Base-by-base conservation (phyloP, 495 filamentous ascomycete genomes). In the Penicillium egyptiacum region DNA sequence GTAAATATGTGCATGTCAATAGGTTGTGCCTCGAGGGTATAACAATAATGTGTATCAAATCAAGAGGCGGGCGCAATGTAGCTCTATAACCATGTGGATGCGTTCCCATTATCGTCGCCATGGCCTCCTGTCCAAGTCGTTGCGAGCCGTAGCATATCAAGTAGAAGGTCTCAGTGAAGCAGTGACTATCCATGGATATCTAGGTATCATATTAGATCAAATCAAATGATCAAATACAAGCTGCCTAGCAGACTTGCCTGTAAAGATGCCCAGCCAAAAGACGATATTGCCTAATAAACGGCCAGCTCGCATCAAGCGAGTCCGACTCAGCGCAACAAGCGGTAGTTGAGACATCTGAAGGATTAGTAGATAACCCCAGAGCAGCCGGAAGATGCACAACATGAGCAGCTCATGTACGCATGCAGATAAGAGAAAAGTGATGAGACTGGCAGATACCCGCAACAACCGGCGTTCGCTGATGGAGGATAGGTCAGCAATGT, bases 351-450 rank as follows among this genome's bases (percentile, higher is more conserved):
- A 62, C 86, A 91, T 85, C 74, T 91, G 88, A 62, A 86, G 65
- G 25, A 82, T 68, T 9, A 91, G 76, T 58, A 92, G 66, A 61
- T 91, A 90, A 6, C 88, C 88, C 33, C 88, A 75, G 23, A 91
- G 79, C 60, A 89, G 88, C 71, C 85, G 86, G 64, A 91, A 91
- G 53, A 91, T 81, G 51, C 86, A 85, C 74, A 84, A 83, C 88
- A 91, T 91, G 58, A 90, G 58, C 75, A 90, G 73, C 68, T 91
- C 88, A 61, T 91, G 88, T 20, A 89, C 81, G 56, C 83, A 79
- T 2, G 88, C 86, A 14, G 77, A 82, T 12, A 91, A 66, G 49
- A 90, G 78, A 64, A 91, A 91, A 8, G 88, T 91, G 26, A 88
- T 81, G 19, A 90, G 75, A 31, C 87, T 90, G 9, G 88, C 88